phyloP scores from a whole-genome alignment of 257 asterid genomes.

The Craterostigma plantagineum region DNA sequence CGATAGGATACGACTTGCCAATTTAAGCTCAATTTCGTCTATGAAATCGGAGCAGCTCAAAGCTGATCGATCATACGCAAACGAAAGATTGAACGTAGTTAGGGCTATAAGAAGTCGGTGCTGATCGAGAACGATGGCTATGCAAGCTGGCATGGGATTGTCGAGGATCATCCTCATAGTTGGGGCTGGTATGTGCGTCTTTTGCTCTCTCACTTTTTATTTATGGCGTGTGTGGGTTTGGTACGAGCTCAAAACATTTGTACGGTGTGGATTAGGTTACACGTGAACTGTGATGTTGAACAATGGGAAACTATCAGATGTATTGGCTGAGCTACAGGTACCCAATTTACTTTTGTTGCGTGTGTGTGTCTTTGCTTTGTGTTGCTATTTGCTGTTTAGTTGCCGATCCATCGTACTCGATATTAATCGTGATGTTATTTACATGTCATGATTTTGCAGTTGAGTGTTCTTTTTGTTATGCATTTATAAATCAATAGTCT shows the following conservation, averaged over 20 bases:
- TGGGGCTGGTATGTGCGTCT: constrained; percentile 20
- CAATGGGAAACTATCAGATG: constrained; percentile 4
- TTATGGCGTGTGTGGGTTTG: constrained; percentile 2
- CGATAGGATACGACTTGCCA: too few relatives aligned
- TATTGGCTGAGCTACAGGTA: constrained; percentile 5
- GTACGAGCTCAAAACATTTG: background rate
- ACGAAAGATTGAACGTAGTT: too few relatives aligned
- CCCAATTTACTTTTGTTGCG: background rate
- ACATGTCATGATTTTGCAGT: too few relatives aligned
- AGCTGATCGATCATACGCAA: too few relatives aligned
- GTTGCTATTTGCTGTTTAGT: background rate
- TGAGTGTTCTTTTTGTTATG: too few relatives aligned
- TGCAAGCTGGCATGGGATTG: constrained; percentile 35
- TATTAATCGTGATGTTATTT: too few relatives aligned
- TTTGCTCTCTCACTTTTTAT: background rate
- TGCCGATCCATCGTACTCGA: background rate
- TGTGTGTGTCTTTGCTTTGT: background rate
- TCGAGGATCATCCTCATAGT: constrained; percentile 17
- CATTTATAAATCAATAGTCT: too few relatives aligned
- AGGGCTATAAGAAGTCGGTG: background rate
- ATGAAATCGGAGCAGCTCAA: too few relatives aligned
- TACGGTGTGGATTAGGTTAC: constrained; percentile 2
- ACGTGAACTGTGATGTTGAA: constrained; percentile 4
- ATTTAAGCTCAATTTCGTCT: too few relatives aligned
- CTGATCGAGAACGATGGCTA: constrained; percentile 22